These are phyloP conservation scores for Helotiales sp. DNA, from an alignment of 2,329 filamentous ascomycete genomes.

Conservation along the genomic window DNA sequence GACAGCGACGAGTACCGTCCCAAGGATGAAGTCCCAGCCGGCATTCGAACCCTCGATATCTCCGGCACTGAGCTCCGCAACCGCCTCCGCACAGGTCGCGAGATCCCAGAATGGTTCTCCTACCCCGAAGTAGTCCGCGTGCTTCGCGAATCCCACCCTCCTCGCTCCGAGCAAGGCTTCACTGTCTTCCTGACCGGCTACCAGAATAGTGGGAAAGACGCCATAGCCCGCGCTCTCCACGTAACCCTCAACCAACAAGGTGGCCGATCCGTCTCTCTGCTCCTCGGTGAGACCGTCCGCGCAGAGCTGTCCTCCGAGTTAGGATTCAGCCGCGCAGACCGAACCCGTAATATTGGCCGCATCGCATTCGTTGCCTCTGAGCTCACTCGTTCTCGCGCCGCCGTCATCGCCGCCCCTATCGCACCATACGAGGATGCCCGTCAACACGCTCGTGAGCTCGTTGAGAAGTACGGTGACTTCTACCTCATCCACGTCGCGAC, in stretches of 20 bases:
- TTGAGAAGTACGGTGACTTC: slow-evolving; percentile 89
- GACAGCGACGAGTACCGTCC: slow-evolving; percentile 97
- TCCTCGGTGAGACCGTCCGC: slow-evolving; percentile 94
- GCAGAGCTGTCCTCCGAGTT: slow-evolving; percentile 92
- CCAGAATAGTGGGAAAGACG: slow-evolving; percentile 96
- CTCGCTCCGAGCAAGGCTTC: slow-evolving; percentile 91
- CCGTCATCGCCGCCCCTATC: slow-evolving; percentile 95
- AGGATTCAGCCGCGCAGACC: slow-evolving; percentile 91
- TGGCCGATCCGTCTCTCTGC: slow-evolving; percentile 89
- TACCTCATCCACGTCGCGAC: slow-evolving; percentile 96
- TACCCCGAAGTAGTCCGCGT: slow-evolving; percentile 98
- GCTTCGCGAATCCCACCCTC: slow-evolving; percentile 93
- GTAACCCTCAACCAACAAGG: slow-evolving; percentile 98
- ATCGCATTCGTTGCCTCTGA: slow-evolving; percentile 97
- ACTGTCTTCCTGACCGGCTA: slow-evolving; percentile 98
- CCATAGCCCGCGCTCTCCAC: slow-evolving; percentile 92
- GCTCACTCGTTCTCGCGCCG: slow-evolving; percentile 88
- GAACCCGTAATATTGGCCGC: slow-evolving; percentile 91
- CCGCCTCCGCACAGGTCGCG: slow-evolving; percentile 86
- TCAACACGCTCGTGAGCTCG: slow-evolving; percentile 77
- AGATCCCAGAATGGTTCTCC: slow-evolving; percentile 99
- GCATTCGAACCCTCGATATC: slow-evolving; percentile 85
- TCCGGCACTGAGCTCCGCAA: slow-evolving; percentile 89
- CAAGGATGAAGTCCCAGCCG: slow-evolving; percentile 84
- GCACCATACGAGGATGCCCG: slow-evolving; percentile 86